Conservation (phyloP, 129 eudicot genomes). For the Heracleum sosnowskyi region DNA sequence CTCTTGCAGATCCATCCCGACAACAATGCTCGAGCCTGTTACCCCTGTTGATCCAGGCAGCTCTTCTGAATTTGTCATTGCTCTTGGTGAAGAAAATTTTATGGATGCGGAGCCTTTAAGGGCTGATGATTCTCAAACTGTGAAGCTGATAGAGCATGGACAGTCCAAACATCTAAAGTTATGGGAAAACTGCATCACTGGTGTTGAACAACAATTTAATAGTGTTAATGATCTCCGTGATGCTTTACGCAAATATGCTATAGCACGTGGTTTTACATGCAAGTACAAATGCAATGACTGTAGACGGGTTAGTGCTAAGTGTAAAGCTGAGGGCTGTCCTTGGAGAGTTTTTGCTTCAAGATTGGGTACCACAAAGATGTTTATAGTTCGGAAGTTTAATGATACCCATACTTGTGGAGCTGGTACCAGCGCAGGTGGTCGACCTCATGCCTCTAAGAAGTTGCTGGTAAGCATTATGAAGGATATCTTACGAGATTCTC, state of each 20-base stretch:
- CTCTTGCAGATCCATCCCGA: constrained; percentile 7
- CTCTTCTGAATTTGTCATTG: neutral
- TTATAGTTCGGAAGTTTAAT: constrained; percentile 13
- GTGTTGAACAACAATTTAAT: constrained; percentile 19
- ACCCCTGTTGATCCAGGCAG: neutral
- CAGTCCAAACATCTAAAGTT: constrained; percentile 9
- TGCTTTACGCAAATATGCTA: constrained; percentile 17
- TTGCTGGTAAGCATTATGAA: constrained; percentile 18
- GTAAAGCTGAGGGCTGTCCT: constrained; percentile 21
- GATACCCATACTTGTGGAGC: constrained; percentile 22
- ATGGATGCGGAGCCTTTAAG: neutral
- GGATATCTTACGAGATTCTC: constrained; percentile 17
- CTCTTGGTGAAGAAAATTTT: constrained; percentile 6
- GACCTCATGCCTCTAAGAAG: constrained; percentile 12
- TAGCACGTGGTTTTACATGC: constrained; percentile 24
- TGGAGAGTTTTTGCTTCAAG: constrained; percentile 26
- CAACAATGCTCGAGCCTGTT: neutral
- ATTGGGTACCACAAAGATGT: constrained; percentile 18
- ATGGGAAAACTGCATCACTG: constrained; percentile 22
- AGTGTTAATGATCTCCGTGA: constrained; percentile 25
- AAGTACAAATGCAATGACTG: constrained; percentile 21
- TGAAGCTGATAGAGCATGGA: constrained; percentile 3
- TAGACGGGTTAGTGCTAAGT: constrained; percentile 21
- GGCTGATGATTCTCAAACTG: neutral
- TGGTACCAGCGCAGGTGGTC: constrained; percentile 6